Conservation (phyloP, 441 rosid species). For the Pelargonium fulgidum region DNA sequence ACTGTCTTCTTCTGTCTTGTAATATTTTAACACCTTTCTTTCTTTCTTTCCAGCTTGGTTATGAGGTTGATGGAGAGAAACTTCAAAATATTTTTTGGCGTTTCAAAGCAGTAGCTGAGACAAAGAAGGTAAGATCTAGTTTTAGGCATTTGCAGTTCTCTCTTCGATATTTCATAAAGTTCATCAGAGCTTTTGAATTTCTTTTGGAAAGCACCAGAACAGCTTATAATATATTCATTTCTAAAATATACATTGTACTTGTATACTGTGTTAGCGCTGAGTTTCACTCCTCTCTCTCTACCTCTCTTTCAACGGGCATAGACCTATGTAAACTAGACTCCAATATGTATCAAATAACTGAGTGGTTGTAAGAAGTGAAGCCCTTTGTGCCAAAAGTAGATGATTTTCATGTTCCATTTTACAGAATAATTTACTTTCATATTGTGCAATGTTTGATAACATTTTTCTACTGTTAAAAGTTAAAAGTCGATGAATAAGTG, state of each 20-base stretch:
- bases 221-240: neutral
- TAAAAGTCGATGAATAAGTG: no score
- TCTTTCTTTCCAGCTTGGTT: conserved; percentile 59
- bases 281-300: neutral
- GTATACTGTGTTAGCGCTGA: neutral
- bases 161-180: neutral
- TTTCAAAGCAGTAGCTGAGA: conserved; percentile 82
- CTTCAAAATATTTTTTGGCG: conserved; percentile 70
- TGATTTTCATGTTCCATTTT: neutral
- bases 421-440: neutral
- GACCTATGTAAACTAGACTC: neutral
- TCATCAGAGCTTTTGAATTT: neutral
- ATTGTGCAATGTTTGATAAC: neutral
- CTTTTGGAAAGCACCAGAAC: neutral
- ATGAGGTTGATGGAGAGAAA: conserved; percentile 65
- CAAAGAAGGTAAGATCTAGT: conserved; percentile 52
- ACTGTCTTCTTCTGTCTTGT: conserved; percentile 7
- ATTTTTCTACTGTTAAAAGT: neutral
- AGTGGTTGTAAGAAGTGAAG: neutral
- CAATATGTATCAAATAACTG: neutral
- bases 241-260: neutral
- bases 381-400: neutral
- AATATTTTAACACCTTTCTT: conserved; percentile 9
- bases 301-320: neutral
- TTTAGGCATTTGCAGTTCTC: neutral